Evolutionary conservation across 2,329 filamentous ascomycete species (phyloP), one percentile per base, ranked within the genome.

Genomic region (Balansia obtecta): DNA sequence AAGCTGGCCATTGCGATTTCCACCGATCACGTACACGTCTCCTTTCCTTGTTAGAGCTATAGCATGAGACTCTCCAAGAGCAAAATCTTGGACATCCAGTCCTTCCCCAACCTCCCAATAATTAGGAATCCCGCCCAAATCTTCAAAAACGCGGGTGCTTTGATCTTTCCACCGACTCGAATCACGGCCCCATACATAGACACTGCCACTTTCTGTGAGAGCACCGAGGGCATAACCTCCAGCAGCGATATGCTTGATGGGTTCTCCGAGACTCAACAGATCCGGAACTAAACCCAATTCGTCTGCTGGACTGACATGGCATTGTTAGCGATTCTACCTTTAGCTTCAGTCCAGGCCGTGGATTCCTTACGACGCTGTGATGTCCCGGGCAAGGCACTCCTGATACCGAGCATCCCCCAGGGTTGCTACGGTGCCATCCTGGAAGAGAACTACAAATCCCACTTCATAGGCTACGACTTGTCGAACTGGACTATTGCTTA

Each of bases 131-230:
- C 50, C 54, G 10, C 44, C 54, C 16, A 72, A 56, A 0, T 54
- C 49, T 1, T 65, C 45, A 33, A 72, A 59, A 27, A 62, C 56
- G 38, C 9, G 7, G 13, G 40, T n/a, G 2, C 13, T 30, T 8
- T 12, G 44, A n/a, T 58, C 57, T 11, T 60, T 59, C 1, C 53
- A 48, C 8, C 60, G 59, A 6, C 54, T 52, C 1, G 58, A 50
- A 15, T 52, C 32, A 43, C 60, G 61, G 2, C 82, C 82, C 81
- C 82, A 86, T 22, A 76, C 60, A 58, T 85, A 86, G 2, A 83
- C 61, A 51, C 79, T 76, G 33, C 74, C 69, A 2, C 75, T 76
- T 11, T 70, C 65, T 0, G 79, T 83, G 42, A 85, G 56, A 0
- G 80, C 80, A 3, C 76, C 78, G 2, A 76, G 64, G 2, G 74